These are phyloP conservation scores for Eimeria brunetti DNA, from an alignment of 169 alveolate genomes.

Conservation along the genomic window DNA sequence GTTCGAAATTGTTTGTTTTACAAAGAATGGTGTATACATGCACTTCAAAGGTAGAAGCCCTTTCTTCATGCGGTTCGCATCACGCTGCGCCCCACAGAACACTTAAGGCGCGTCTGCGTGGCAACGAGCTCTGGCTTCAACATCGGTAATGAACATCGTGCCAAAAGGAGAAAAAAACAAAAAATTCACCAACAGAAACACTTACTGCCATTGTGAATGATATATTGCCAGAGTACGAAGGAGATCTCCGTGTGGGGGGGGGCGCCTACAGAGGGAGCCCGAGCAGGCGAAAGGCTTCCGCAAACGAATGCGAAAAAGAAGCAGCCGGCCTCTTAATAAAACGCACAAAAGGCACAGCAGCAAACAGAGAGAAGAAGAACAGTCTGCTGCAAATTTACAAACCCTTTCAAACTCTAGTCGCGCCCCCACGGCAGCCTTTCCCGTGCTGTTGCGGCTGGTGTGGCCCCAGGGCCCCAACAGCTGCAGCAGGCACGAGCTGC, in stretches of 20 bases:
- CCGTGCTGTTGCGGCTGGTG: constrained; percentile 2
- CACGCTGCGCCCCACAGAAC: constrained; percentile 5
- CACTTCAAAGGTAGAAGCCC: background rate
- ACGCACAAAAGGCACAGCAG: constrained; percentile 18
- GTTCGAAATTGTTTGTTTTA: background rate
- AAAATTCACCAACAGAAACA: background rate
- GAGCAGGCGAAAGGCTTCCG: constrained; percentile 18
- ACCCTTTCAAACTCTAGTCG: background rate
- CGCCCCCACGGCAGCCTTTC: constrained; percentile 32
- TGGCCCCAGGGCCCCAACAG: constrained; percentile 47
- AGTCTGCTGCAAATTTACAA: background rate
- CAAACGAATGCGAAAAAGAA: background rate
- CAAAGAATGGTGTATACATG: background rate
- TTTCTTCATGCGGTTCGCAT: background rate
- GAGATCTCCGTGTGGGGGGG: constrained; percentile 50
- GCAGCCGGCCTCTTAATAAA: constrained; percentile 1
- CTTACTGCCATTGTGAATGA: constrained; percentile 58
- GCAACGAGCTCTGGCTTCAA: background rate
- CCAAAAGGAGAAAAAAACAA: background rate
- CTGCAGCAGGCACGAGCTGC: background rate
- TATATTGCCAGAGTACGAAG: background rate
- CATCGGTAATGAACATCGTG: background rate
- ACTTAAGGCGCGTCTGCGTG: background rate
- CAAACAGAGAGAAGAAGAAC: background rate
- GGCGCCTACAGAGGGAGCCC: constrained; percentile 52